phyloP scores from a whole-genome alignment of 2,329 filamentous ascomycete species.

The Aspergillus tamarii region DNA sequence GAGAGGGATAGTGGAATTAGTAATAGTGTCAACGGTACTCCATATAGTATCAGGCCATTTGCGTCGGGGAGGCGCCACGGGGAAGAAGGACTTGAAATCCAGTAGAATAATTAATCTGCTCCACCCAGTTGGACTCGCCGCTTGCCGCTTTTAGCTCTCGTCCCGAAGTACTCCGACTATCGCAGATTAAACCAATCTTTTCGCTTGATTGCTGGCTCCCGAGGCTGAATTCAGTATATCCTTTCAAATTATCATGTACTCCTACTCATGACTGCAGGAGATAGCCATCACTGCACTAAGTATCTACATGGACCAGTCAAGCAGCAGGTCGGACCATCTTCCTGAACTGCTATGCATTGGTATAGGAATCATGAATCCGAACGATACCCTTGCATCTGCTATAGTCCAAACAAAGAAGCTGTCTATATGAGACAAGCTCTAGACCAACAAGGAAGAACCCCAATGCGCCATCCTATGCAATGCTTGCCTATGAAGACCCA shows the following conservation, averaged over 20 bases:
- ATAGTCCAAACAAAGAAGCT: background rate
- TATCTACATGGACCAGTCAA: constrained; percentile 15
- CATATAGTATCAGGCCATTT: constrained; percentile 7
- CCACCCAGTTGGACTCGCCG: constrained; percentile 3
- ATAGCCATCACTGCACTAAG: background rate
- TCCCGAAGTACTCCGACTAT: constrained; percentile 1
- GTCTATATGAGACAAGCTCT: background rate
- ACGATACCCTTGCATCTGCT: background rate
- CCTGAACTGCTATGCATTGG: background rate
- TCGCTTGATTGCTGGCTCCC: background rate
- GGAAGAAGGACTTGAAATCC: constrained; percentile 2
- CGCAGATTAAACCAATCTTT: background rate
- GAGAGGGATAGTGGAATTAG: background rate
- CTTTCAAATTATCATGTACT: background rate
- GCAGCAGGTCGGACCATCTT: constrained; percentile 4
- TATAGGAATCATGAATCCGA: background rate
- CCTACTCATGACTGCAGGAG: background rate
- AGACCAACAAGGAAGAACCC: constrained; percentile 12
- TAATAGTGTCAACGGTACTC: background rate
- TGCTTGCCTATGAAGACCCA: constrained; percentile 12
- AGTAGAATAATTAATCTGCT: constrained; percentile 1
- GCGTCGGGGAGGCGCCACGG: background rate
- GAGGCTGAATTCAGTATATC: background rate
- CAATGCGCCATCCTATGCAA: constrained; percentile 33
- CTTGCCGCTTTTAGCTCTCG: constrained; percentile 10